Evolutionary conservation across 2,329 filamentous ascomycete species (phyloP).

Genomic region (Alternaria ethzedia): DNA sequence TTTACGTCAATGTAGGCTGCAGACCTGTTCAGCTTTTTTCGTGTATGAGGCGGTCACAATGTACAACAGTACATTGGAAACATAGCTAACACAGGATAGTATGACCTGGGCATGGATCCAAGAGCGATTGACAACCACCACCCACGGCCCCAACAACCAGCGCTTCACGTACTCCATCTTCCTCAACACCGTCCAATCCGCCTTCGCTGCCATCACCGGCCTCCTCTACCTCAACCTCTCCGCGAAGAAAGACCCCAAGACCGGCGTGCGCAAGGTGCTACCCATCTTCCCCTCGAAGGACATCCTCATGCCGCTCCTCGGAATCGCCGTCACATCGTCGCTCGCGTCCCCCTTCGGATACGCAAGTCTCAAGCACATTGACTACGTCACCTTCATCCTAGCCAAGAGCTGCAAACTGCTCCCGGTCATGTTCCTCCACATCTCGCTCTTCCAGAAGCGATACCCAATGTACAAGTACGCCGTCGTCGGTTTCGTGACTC

Average conservation of each 20-base stretch:
- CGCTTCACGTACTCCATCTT: constrained; percentile 94
- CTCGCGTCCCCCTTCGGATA: constrained; percentile 97
- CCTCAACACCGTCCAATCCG: constrained; percentile 93
- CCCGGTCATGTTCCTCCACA: constrained; percentile 97
- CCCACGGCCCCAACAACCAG: constrained; percentile 69
- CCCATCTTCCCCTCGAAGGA: constrained; percentile 77
- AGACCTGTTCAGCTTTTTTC: not conserved
- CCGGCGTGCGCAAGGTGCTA: constrained; percentile 40
- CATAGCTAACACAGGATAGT: constrained; percentile 50
- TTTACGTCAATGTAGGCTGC: not conserved
- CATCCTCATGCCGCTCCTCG: constrained; percentile 78
- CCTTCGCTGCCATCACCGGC: constrained; percentile 83
- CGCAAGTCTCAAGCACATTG: constrained; percentile 87
- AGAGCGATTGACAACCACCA: constrained; percentile 94
- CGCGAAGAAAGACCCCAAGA: constrained; percentile 59
- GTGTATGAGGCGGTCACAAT: not conserved
- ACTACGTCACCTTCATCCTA: constrained; percentile 97
- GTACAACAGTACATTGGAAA: not conserved
- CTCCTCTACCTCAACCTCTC: constrained; percentile 76
- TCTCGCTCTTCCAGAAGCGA: constrained; percentile 84
- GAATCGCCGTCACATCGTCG: constrained; percentile 86
- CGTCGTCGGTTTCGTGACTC: constrained; percentile 88
- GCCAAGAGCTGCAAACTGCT: constrained; percentile 98
- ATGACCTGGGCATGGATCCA: constrained; percentile 96
- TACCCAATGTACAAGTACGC: constrained; percentile 97